phyloP scores from a whole-genome alignment of 495 filamentous ascomycete genomes.

The Rhypophila decipiens region DNA sequence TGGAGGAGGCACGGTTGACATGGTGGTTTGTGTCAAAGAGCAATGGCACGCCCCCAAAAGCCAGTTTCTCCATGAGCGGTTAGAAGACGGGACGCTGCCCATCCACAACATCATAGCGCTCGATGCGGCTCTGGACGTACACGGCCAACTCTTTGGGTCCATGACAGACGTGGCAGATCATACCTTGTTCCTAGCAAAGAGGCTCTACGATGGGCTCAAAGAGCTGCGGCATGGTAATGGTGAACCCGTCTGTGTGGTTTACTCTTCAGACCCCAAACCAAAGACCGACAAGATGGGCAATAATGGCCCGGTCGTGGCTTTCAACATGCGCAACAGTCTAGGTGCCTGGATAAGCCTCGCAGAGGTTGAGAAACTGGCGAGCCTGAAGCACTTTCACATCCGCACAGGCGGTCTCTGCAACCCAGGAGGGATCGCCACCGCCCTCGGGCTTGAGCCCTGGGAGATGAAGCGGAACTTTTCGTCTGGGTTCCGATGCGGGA shows the following conservation, averaged over 20 bases:
- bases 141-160: constrained; percentile 61
- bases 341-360: constrained; percentile 72
- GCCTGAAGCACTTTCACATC: constrained; percentile 70
- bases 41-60: constrained; percentile 71
- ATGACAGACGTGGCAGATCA: constrained; percentile 71
- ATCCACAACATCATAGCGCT: constrained; percentile 84
- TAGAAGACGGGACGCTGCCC: constrained; percentile 88
- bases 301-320: constrained; percentile 69
- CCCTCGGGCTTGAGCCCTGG: constrained; percentile 62
- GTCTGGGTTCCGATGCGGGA: constrained; percentile 70
- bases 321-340: constrained; percentile 65
- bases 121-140: constrained; percentile 62
- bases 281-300: constrained; percentile 28
- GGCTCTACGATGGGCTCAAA: constrained; percentile 52
- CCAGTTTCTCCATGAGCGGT: constrained; percentile 63
- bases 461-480: constrained; percentile 79
- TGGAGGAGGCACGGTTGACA: constrained; percentile 92
- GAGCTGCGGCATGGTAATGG: constrained; percentile 63
- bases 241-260: constrained; percentile 56
- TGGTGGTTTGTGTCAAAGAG: constrained; percentile 54
- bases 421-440: constrained; percentile 71
- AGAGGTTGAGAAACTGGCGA: constrained; percentile 78
- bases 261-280: constrained; percentile 38
- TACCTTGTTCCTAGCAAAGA: constrained; percentile 56
- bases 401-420: constrained; percentile 87